Evolutionary conservation across 306 rosid genomes (phyloP), one percentile per base, ranked within the genome.

Genomic region (Rosa multiflora): DNA sequence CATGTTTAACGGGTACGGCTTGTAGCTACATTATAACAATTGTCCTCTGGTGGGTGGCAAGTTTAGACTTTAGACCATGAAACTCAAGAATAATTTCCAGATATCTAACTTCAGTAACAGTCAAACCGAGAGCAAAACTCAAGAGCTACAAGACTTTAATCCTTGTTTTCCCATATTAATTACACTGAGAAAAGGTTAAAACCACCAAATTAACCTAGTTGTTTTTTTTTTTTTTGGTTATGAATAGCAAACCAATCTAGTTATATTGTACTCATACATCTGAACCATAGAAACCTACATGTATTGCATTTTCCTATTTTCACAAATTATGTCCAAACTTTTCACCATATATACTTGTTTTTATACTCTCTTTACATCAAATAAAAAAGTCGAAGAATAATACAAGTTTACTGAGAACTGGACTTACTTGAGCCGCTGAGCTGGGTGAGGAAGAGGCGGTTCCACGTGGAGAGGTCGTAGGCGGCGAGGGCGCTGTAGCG

Each of bases 391-490:
- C 37, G 37, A 32, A 32, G 37, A 32, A 32, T 32, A 32, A 32
- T 32, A 32, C 37, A 32, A 32, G 37, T 32, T 32, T 13, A 51
- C 18, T 51, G 0, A 4, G 52, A 51, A 51, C 1, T 53, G 59
- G 6, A 62, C 92, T 89, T 82, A 95, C 99, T 78, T 17, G 87
- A 89, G 47, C 85, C 89, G 35, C 76, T 39, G 72, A 92, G 98
- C 23, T 82, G 91, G 13, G 98, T 86, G 17, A 92, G 88, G 83
- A 92, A 95, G 48, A 91, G 71, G 20, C 93, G 88, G 37, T 90
- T 79, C 92, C 92, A 91, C 58, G 95, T 77, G 46, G 94, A 78
- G 78, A 92, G 77, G 84, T 95, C 99, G 29, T 91, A 91, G 5
- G 98, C 99, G 0, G 83, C 83, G 12, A 95, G 83, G 4, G 90